phyloP scores from a whole-genome alignment of 192 early-diverging fungal species.

The Endogone sp. region DNA sequence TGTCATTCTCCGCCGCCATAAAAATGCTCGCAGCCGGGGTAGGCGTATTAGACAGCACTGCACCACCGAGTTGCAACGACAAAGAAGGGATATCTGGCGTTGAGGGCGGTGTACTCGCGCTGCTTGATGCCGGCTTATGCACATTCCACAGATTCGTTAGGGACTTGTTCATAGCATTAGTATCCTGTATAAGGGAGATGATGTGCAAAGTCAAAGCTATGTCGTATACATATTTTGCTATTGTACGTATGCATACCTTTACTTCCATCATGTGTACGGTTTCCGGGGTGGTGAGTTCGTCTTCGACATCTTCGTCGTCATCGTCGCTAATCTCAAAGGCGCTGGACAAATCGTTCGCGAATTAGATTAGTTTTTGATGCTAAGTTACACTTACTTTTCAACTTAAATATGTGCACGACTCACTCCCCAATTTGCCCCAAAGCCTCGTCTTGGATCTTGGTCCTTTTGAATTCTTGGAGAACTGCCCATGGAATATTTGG shows the following conservation, averaged over 20 bases:
- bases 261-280: slow-evolving; percentile 32
- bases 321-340: not conserved
- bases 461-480: not conserved
- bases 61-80: slow-evolving; percentile 13
- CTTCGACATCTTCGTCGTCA: not conserved
- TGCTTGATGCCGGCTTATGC: slow-evolving; percentile 11
- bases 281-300: not conserved
- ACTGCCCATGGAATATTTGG: not conserved
- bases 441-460: not conserved
- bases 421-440: not conserved
- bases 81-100: slow-evolving; percentile 15
- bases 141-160: slow-evolving; percentile 50
- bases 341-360: no score
- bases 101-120: not conserved
- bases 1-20: slow-evolving; percentile 12
- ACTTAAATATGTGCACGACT: not conserved
- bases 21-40: slow-evolving; percentile 30
- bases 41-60: no score
- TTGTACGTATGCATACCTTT: no score
- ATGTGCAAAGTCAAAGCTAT: not conserved
- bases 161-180: slow-evolving; percentile 57
- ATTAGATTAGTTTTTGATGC: no score
- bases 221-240: no score
- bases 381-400: no score
- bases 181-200: slow-evolving; percentile 19